phyloP scores from a whole-genome alignment of 1,284 basidiomycete genomes.

The Cystobasidium slooffiae region DNA sequence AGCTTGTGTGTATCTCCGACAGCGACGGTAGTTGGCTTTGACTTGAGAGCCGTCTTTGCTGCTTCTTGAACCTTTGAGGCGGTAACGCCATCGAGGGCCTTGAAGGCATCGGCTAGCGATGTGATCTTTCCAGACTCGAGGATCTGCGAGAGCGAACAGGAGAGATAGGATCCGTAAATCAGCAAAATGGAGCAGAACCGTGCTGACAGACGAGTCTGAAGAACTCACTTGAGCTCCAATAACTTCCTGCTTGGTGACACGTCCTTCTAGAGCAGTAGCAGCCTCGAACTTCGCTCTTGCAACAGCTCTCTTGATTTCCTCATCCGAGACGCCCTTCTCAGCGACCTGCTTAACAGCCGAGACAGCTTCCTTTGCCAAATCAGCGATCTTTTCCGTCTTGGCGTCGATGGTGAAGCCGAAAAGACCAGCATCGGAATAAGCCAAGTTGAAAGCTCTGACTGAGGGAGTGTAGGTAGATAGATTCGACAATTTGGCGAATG shows the following conservation, averaged over 20 bases:
- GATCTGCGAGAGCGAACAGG: slow-evolving; percentile 41
- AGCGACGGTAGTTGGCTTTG: slow-evolving; percentile 82
- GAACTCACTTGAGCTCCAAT: slow-evolving; percentile 48
- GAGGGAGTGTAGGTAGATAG: slow-evolving; percentile 53
- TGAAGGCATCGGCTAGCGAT: slow-evolving; percentile 53
- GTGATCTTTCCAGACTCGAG: slow-evolving; percentile 55
- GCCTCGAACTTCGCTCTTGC: slow-evolving; percentile 84
- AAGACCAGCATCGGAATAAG: slow-evolving; percentile 86
- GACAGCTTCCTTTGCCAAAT: slow-evolving; percentile 66
- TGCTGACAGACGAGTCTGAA: background rate
- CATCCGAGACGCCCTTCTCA: slow-evolving; percentile 64
- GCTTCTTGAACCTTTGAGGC: slow-evolving; percentile 54
- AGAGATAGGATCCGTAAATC: slow-evolving; percentile 1
- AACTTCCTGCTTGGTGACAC: slow-evolving; percentile 54
- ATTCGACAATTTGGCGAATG: slow-evolving; percentile 63
- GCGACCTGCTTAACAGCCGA: slow-evolving; percentile 68
- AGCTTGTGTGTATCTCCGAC: slow-evolving; percentile 76
- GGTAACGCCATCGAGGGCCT: slow-evolving; percentile 52
- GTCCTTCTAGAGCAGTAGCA: slow-evolving; percentile 70
- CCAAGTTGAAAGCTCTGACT: slow-evolving; percentile 73
- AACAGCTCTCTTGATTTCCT: slow-evolving; percentile 76
- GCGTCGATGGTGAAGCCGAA: slow-evolving; percentile 78
- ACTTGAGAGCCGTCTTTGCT: slow-evolving; percentile 62
- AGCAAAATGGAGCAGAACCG: background rate
- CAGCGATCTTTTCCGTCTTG: slow-evolving; percentile 64